Conservation (phyloP, 139 green algal genomes). For the Axilococcus clingmanii region DNA sequence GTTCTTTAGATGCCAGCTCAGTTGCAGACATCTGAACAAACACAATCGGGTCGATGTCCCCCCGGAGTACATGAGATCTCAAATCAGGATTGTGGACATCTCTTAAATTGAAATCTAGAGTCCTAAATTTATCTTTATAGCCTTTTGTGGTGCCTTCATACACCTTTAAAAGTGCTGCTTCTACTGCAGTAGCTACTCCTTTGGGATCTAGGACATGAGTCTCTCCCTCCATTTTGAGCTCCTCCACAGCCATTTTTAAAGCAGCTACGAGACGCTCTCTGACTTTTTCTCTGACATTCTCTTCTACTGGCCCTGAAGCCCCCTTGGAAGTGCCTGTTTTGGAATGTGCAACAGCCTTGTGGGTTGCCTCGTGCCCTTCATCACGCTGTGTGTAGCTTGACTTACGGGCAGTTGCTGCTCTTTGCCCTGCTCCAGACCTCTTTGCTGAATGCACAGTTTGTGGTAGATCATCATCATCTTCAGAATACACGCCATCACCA, state of each 20-base stretch:
- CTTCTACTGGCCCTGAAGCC: background rate
- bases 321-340: background rate
- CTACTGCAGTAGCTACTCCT: background rate
- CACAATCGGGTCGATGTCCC: constrained; percentile 15
- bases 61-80: constrained; percentile 22
- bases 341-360: background rate
- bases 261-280: background rate
- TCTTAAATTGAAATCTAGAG: constrained; percentile 66
- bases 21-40: constrained; percentile 44
- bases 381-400: background rate
- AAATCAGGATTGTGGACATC: constrained; percentile 40
- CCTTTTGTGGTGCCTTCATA: constrained; percentile 29
- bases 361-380: background rate
- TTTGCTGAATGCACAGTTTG: background rate
- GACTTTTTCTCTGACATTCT: constrained; percentile 1
- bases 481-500: background rate
- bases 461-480: constrained; percentile 1
- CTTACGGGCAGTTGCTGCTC: no score
- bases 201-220: background rate
- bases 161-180: constrained; percentile 1
- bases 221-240: background rate
- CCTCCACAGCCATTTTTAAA: background rate
- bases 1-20: constrained; percentile 53
- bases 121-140: constrained; percentile 64
- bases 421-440: background rate